Evolutionary conservation across 164 flowering plant species (phyloP), one percentile per base, ranked within the genome.

Genomic region (Vitis riparia): DNA sequence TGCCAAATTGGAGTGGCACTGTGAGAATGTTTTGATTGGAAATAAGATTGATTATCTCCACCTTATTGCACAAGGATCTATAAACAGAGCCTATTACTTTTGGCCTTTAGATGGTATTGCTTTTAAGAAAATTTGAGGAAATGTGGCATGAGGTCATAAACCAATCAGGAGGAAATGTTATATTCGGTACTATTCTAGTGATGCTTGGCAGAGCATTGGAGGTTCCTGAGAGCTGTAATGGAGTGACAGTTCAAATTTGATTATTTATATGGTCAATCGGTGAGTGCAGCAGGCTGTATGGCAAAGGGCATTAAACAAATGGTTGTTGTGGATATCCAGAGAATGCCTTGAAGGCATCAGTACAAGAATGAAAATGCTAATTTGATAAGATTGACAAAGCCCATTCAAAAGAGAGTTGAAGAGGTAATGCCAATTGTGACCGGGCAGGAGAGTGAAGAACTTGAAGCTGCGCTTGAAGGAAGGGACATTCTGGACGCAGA

Each of bases 241-340:
- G 99, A 63, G 86, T 89, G 65, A 96, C 97, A 94, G 59, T 90
- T 95, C 80, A 71, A 88, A 70, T 95, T 93, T 70, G 97, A 95
- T 17, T 88, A 90, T 82, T 81, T 95, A n/a, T 95, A 97, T 80
- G 96, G 97, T 61, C 89, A 82, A 61, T 93, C 98, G 90, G 80
- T 89, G 61, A 98, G 98, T 58, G 97, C 99, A 65, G 98, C 99
- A 56, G 99, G 93, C 78, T 95, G 91, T 73, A 95, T 95, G 75
- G 99, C 98, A 68, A 50, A 63, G 17, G 90, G 76, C 61, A 75
- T 90, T n/a, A 91, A 81, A 61, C 80, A 86, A 72, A 69, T 67
- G 19, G 81, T 88, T 14, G 70, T 64, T 49, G 73, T 91, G 61
- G 89, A 89, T 19, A 63, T 90, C 17, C 73, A 81, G 13, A 59